Evolutionary conservation across 2,329 filamentous ascomycete genomes (phyloP), one percentile per base, ranked within the genome.

Genomic region (Fusarium sp.): DNA sequence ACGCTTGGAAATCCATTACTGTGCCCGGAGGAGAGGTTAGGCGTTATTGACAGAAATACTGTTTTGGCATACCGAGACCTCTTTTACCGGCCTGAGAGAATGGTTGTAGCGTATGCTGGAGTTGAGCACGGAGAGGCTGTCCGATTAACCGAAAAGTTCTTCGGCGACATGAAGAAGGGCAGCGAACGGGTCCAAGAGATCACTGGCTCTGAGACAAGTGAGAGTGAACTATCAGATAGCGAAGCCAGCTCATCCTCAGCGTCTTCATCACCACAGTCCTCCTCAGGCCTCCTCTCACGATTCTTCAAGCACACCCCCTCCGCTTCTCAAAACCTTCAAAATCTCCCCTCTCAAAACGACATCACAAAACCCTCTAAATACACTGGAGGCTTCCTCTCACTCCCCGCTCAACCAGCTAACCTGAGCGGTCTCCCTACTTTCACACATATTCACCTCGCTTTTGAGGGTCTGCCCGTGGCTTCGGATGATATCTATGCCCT

Each of bases 401-500:
- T 98, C 17, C 95, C 95, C 3, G 88, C 91, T 1, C 92, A 96
- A 54, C 93, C 94, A 7, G 92, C 93, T 2, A 93, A 94, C 0
- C 93, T 94, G 33, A 91, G 92, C 79, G 87, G 93, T 65, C 69
- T 72, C 11, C 94, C 94, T 36, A 90, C 91, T 62, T 91, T 98
- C 76, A 97, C 94, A 26, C 94, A 99, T 83, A 95, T 99, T 78
- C 95, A 98, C 85, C 89, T 99, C 75, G 95, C 95, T 66, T 98
- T 99, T 78, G 96, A 99, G 85, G 95, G 95, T 33, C 90, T 98
- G 4, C 94, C 96, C 59, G 96, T 99, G 80, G 91, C 90, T 28
- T 96, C 93, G 6, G 91, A 94, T 18, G 96, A 98, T 81, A 98
- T 99, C 79, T 99, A 98, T 84, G 95, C 96, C 24, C 91, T 98